phyloP scores from a whole-genome alignment of 345 rosid species.

The Boechera stricta region DNA sequence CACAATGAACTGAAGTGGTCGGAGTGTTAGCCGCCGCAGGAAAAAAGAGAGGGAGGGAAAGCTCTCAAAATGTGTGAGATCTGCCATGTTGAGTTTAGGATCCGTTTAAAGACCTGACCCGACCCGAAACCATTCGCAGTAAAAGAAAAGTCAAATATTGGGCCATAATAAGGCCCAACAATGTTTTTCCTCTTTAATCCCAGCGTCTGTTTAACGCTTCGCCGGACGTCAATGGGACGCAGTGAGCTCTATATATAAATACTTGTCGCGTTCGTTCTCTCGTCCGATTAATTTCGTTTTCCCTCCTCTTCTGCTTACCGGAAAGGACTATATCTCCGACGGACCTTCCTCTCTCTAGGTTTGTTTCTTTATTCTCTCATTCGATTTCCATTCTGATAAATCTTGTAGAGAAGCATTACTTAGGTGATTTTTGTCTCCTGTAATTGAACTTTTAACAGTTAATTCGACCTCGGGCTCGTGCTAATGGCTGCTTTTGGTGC shows the following conservation, averaged over 20 bases:
- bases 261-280: not conserved
- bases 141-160: not conserved
- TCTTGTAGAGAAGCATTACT: conserved; percentile 10
- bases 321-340: conserved; percentile 11
- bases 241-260: conserved; percentile 1
- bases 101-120: not conserved
- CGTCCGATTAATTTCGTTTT: conserved; percentile 10
- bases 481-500: conserved; percentile 70
- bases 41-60: conserved; percentile 21
- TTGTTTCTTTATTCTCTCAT: not conserved
- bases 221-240: conserved; percentile 42
- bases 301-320: conserved; percentile 32
- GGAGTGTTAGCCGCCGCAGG: conserved; percentile 28
- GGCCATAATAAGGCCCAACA: not conserved
- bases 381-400: conserved; percentile 6
- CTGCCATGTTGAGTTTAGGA: conserved; percentile 21
- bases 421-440: conserved; percentile 11
- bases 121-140: not conserved
- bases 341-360: conserved; percentile 28
- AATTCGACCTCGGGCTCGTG: conserved; percentile 16
- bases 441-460: not conserved
- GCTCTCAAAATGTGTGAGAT: conserved; percentile 11
- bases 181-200: not conserved
- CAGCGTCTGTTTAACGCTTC: conserved; percentile 37
- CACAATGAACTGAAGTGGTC: conserved; percentile 22